These are phyloP conservation scores for Wallacemonas sp. DNA, from an alignment of 208 protist species.

Conservation along the genomic window DNA sequence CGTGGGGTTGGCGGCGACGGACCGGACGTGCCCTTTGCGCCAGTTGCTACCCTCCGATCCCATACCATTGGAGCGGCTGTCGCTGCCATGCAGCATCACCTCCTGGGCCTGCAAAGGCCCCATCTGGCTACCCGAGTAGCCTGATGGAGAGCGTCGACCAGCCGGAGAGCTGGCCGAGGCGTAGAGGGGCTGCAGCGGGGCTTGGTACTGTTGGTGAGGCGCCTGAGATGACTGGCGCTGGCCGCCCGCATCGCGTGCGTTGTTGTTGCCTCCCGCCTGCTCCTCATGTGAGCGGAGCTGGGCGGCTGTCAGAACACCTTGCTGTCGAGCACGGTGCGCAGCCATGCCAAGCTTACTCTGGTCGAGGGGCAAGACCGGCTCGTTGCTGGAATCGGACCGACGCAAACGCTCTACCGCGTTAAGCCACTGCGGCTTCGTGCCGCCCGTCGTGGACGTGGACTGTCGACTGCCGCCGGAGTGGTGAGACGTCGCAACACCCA, in stretches of 20 bases:
- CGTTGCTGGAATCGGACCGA: conserved; percentile 9
- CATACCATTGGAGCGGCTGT: neutral
- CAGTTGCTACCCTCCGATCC: conserved; percentile 1
- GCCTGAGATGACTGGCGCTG: neutral
- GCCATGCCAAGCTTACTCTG: conserved; percentile 44
- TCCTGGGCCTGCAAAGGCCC: neutral
- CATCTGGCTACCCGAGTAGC: neutral
- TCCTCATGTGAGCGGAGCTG: conserved; percentile 54
- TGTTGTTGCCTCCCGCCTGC: conserved; percentile 15
- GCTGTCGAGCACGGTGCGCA: conserved; percentile 34
- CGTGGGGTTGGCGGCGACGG: neutral
- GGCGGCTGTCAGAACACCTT: conserved; percentile 47
- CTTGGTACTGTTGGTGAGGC: neutral
- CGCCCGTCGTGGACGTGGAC: neutral
- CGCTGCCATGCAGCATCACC: conserved; percentile 4
- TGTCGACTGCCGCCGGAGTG: conserved; percentile 9
- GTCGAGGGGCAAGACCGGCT: conserved; percentile 48
- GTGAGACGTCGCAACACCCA: too few species aligned
- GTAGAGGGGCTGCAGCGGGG: neutral
- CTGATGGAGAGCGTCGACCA: neutral
- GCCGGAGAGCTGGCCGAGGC: neutral
- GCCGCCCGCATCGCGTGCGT: conserved; percentile 8
- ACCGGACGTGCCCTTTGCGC: neutral
- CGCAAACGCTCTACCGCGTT: conserved; percentile 56
- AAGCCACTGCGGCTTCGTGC: conserved; percentile 43